phyloP scores from a whole-genome alignment of 768 basidiomycete genomes.

The Boletus rubescentipes region DNA sequence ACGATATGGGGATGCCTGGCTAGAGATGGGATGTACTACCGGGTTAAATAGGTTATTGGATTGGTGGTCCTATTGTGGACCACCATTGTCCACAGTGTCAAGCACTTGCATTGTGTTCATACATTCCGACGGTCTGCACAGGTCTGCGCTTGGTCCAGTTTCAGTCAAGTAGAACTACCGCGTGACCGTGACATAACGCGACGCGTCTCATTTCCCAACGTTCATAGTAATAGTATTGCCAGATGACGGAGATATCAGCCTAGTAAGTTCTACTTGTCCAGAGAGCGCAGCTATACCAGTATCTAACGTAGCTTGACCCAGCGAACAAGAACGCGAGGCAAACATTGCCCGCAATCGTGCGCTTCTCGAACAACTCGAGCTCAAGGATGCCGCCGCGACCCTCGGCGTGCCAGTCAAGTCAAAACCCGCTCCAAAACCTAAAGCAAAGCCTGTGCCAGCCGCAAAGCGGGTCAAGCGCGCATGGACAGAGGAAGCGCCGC shows the following conservation, averaged over 20 bases:
- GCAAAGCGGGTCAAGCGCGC: slow-evolving; percentile 55
- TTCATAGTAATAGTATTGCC: no score
- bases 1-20: no score
- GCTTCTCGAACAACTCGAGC: slow-evolving; percentile 67
- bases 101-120: no score
- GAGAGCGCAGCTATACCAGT: not conserved
- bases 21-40: not conserved
- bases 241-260: slow-evolving; percentile 49
- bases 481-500: slow-evolving; percentile 43
- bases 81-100: not conserved
- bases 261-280: slow-evolving; percentile 43
- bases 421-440: slow-evolving; percentile 38
- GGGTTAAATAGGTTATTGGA: not conserved
- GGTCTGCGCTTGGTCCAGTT: no score
- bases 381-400: slow-evolving; percentile 52
- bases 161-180: no score
- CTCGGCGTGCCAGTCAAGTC: slow-evolving; percentile 45
- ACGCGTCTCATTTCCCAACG: slow-evolving; percentile 21
- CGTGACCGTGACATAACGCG: slow-evolving; percentile 35
- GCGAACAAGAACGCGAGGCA: slow-evolving; percentile 72
- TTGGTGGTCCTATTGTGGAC: not conserved
- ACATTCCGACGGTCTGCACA: no score
- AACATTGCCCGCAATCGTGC: slow-evolving; percentile 82
- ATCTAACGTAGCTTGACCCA: slow-evolving; percentile 15
- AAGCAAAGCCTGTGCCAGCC: slow-evolving; percentile 63